Evolutionary conservation across 495 filamentous ascomycete genomes (phyloP), one percentile per base, ranked within the genome.

Genomic region (Letharia lupina): DNA sequence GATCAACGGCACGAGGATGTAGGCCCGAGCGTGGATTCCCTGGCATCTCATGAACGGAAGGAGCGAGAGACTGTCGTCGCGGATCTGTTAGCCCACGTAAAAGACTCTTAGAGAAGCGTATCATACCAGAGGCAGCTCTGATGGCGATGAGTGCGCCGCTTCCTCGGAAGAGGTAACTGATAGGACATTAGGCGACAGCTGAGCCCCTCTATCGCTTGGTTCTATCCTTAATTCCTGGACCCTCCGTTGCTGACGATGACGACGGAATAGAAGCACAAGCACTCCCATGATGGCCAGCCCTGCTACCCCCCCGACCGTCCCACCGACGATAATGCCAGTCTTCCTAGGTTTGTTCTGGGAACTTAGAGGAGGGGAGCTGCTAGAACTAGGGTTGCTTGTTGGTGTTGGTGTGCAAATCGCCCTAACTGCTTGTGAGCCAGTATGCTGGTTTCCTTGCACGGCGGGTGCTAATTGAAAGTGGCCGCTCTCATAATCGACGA

Each of bases 401-500:
- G 35, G 12, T 9, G 57, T 40, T 7, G 35, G 35, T 40, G 35
- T 60, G 20, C 57, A 60, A 41, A 60, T 39, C n/a, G 35, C 35
- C n/a, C 41, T 60, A 2, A 60, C 10, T 9, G 35, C n/a, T 20
- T 40, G 35, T 40, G 35, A 20, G n/a, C 5, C 6, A 11, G 33
- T 39, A 8, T 15, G 35, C 35, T 63, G 61, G 10, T 28, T 40
- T 59, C 37, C 63, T 33, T 8, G 57, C 48, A 60, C 54, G 5
- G 63, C 54, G 8, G 63, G 63, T 41, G 63, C 63, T 31, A 65
- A 37, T 31, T 47, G 50, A 13, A 60, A 61, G 20, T 58, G 50
- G 37, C 28, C 41, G 35, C 52, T 61, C 5, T 65, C 63, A 41
- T 65, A 65, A 42, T 61, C 63, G 37, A 65, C 52, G 35, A 65